These are phyloP conservation scores for Elaeis guineensis DNA, from an alignment of 176 grass and related monocot genomes.

Conservation along the genomic window DNA sequence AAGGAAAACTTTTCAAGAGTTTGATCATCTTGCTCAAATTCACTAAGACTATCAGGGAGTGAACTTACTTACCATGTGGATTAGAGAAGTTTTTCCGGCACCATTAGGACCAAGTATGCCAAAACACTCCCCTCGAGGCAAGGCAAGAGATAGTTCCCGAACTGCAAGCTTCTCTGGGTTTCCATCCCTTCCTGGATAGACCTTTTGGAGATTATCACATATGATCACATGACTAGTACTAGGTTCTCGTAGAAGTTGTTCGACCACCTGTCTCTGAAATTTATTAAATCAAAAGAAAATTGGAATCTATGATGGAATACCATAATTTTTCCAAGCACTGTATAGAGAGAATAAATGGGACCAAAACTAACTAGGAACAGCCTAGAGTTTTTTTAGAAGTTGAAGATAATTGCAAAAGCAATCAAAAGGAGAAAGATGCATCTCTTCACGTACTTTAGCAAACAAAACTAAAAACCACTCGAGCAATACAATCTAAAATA, in stretches of 20 bases:
- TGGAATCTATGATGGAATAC: too few species aligned
- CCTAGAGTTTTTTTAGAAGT: too few species aligned
- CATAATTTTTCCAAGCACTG: too few species aligned
- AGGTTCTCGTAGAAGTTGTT: slow-evolving; percentile 30
- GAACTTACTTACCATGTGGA: slow-evolving; percentile 42
- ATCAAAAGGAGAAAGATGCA: too few species aligned
- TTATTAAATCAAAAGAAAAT: background rate
- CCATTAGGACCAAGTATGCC: slow-evolving; percentile 78
- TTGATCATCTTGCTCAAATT: too few species aligned
- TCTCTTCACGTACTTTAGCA: too few species aligned
- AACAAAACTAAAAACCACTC: too few species aligned
- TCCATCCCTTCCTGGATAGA: slow-evolving; percentile 51
- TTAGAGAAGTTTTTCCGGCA: slow-evolving; percentile 65
- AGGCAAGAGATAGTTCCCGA: slow-evolving; percentile 41
- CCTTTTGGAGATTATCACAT: slow-evolving; percentile 46
- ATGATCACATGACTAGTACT: slow-evolving; percentile 40
- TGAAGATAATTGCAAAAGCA: too few species aligned
- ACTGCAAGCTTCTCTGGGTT: slow-evolving; percentile 55
- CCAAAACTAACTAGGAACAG: too few species aligned
- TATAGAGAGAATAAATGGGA: too few species aligned
- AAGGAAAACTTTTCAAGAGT: too few species aligned
- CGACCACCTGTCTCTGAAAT: slow-evolving; percentile 39
- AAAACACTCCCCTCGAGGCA: slow-evolving; percentile 50
- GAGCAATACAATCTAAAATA: too few species aligned
- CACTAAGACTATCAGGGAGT: background rate